phyloP scores from a whole-genome alignment of 345 rosid genomes.

The Dovyalis caffra region DNA sequence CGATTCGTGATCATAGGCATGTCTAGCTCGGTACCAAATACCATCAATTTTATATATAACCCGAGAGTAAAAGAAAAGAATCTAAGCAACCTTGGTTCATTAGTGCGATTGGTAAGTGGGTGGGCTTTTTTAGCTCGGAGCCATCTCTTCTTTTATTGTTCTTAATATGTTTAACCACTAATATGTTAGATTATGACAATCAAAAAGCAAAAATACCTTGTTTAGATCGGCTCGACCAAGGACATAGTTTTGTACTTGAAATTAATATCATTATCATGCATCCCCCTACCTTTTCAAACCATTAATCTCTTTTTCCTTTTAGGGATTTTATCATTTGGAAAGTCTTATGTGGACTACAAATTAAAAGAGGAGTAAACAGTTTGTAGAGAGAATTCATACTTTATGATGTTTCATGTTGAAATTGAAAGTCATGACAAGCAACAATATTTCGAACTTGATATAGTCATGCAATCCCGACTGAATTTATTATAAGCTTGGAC shows the following conservation, averaged over 20 bases:
- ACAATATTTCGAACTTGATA: background rate
- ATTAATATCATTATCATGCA: background rate
- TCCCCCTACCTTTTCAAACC: background rate
- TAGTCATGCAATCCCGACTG: background rate
- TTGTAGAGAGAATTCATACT: background rate
- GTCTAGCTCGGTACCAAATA: background rate
- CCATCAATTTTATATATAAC: background rate
- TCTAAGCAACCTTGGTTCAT: background rate
- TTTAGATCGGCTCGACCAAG: background rate
- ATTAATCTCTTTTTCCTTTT: background rate
- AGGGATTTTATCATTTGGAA: background rate
- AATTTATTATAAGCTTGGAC: too few species aligned
- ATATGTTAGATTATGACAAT: conserved; percentile 7
- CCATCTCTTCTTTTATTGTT: background rate
- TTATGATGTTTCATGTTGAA: background rate
- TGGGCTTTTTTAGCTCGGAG: background rate
- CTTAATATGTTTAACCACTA: conserved; percentile 1
- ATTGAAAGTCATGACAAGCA: background rate
- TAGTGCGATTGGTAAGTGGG: conserved; percentile 9
- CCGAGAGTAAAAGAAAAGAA: background rate
- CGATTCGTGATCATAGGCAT: too few species aligned
- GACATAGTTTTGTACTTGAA: conserved; percentile 10
- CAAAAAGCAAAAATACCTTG: background rate
- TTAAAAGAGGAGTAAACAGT: background rate
- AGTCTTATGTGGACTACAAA: too few species aligned